Base-by-base conservation (phyloP, 1,139 yeast genomes). In the Kluyveromyces marxianus region DNA sequence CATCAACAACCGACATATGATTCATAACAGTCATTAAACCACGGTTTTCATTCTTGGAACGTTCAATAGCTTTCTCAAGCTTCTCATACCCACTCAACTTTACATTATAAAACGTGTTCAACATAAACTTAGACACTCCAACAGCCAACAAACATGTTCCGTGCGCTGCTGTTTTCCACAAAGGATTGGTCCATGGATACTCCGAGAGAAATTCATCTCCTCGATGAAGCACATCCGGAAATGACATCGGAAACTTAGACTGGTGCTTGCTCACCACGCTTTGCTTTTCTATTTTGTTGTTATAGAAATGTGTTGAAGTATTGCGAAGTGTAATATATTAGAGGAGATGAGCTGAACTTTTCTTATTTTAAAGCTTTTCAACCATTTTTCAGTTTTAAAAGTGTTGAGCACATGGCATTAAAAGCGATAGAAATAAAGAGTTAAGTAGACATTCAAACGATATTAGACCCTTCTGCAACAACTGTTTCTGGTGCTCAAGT, bases 1-100 rank as follows among this genome's bases (percentile, higher is more conserved):
- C 98, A 61, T 92, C 98, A 27, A 89, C 83, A 4, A 86, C 88
- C 1, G 96, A 85, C 83, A 89, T 86, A 60, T 92, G 98, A 63
- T 92, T 92, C 95, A 90, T 88, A n/a, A 90, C 78, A 0, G 97
- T 88, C 48, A 90, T 57, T 3, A 90, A 63, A 0, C 94, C 83
- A 42, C 97, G 69, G 51, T 84, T 78, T 58, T 88, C 94, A 1
- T 59, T 54, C 46, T 83, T 68, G 1, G 94, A 82, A 51, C 74
- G 74, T 25, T 71, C 70, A 42, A 84, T 63, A 0, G 94, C 95
- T 28, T 60, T 67, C 50, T 81, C 85, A 25, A 89, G 67, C 52
- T 75, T 76, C 24, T 83, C 85, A 25, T 82, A 64, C 48, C 84
- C 76, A 52, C 75, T 74, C 14, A 87, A 69, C 44, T 72, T 66